Evolutionary conservation across 345 rosid genomes (phyloP), one percentile per base, ranked within the genome.

Genomic region (Passiflora organensis): DNA sequence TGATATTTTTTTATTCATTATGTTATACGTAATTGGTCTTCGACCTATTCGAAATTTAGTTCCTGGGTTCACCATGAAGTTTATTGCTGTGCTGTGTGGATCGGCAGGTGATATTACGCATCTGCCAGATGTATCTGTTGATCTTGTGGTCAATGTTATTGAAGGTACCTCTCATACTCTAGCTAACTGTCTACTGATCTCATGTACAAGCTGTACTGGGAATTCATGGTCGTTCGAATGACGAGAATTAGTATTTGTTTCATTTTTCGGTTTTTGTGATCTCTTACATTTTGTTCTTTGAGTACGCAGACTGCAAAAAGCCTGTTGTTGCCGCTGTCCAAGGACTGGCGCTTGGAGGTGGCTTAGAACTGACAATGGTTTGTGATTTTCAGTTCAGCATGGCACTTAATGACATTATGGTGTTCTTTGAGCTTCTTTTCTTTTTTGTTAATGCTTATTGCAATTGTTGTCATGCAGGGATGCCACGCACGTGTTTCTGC

Each of bases 271-370:
- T 36, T 20, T 39, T 46, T 60, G 32, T 11, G 32, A 16, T 36
- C 63, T n/a, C 47, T 28, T 28, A 3, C 34, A 56, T 72, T 52
- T 17, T 55, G 41, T 69, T 64, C 2, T 54, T 68, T 53, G 43
- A 44, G 45, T 47, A 37, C 5, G 24, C 53, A 91, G 96, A 84
- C 73, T 82, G 85, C 65, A 82, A 77, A 79, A 91, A 88, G 82
- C 98, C 98, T 34, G 48, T 88, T 68, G 96, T 91, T 73, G 96
- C 98, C 56, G 98, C 98, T 47, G 85, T 91, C 24, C 87, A 86
- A 80, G 96, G 98, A 66, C 64, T 91, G 67, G 98, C 98, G 48
- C 90, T 91, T 60, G 98, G 98, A 65, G 98, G 98, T 76, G 98
- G 98, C 70, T 75, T 91, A 55, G 98, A 91, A 68, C 51, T 91